Evolutionary conservation across 2,329 filamentous ascomycete genomes (phyloP), one percentile per base, ranked within the genome.

Genomic region (Ophiocordyceps sinensis): DNA sequence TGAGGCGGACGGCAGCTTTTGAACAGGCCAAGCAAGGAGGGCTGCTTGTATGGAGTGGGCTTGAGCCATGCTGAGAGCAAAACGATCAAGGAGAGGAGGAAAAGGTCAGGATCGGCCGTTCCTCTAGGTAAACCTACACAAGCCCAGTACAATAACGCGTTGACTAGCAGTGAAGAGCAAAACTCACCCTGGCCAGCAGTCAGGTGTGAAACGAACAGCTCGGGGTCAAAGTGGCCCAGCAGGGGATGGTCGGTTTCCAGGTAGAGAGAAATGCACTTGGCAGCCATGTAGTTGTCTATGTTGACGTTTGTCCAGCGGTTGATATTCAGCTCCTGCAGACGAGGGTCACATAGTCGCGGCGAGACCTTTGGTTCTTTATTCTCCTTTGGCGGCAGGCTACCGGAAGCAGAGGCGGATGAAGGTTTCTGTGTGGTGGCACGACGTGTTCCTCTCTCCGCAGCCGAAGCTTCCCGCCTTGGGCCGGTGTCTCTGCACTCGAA

Each of bases 191-290:
- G 41, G 4, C 48, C 41, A 13, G 43, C 39, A 3, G 58, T 43
- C 3, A 65, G 45, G 40, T 63, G 55, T 10, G 47, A 38, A 13
- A 65, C 43, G 35, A 65, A 62, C 0, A 61, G 44, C 6, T 54
- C 38, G 1, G 57, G 44, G 23, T 61, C 51, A 35, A 65, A 65
- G 1, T 58, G 44, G 3, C 59, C 60, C 2, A 65, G 44, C 2
- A 65, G 47, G 2, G 60, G 57, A 39, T 64, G 58, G 26, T 65
- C 60, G 7, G 56, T 59, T 34, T 52, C 47, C 2, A 63, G 45
- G 36, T 63, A 64, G 1, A 57, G 42, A 1, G 59, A 60, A 6
- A 64, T 56, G 12, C 52, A 51, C n/a, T 47, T 46, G 1, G 54
- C 56, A 3, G 57, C 53, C 11, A 56, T 43, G 2, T 55, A 48